Evolutionary conservation across 169 alveolate species (phyloP).

Genomic region (Plasmodium gaboni): DNA sequence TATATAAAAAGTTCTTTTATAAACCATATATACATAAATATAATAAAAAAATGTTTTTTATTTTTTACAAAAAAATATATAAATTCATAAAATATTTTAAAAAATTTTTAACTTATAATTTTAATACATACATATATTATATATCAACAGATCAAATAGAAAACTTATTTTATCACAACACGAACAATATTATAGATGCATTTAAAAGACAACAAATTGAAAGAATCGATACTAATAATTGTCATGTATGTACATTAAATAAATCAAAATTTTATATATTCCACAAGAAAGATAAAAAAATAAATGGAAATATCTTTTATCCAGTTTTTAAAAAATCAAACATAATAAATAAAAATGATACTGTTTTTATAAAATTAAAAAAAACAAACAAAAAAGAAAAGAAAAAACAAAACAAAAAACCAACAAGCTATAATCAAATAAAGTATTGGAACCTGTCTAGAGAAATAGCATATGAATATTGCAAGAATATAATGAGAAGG

Average conservation of each 20-base stretch:
- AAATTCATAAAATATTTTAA: slow-evolving; percentile 23
- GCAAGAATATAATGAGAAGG: slow-evolving; percentile 9
- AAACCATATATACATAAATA: too few relatives aligned
- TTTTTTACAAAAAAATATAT: neutral
- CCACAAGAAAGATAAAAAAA: slow-evolving; percentile 16
- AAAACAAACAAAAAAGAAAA: slow-evolving; percentile 4
- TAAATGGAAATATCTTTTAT: neutral
- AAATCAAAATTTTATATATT: slow-evolving; percentile 15
- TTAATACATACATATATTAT: slow-evolving; percentile 10
- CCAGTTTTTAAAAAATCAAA: slow-evolving; percentile 11
- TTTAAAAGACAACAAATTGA: neutral
- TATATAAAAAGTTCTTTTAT: neutral
- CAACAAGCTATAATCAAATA: slow-evolving; percentile 22
- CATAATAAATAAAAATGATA: neutral
- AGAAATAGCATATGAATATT: slow-evolving; percentile 48
- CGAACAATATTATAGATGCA: neutral
- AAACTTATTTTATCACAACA: slow-evolving; percentile 25
- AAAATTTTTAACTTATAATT: slow-evolving; percentile 3
- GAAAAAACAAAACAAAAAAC: slow-evolving; percentile 20
- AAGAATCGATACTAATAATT: neutral
- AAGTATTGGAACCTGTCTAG: slow-evolving; percentile 59
- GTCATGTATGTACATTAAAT: neutral
- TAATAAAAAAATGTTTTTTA: neutral
- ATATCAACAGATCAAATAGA: slow-evolving; percentile 46
- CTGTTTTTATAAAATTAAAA: slow-evolving; percentile 9